Evolutionary conservation across 768 basidiomycete species (phyloP), one percentile per base, ranked within the genome.

Genomic region (Tulasnella sp.): DNA sequence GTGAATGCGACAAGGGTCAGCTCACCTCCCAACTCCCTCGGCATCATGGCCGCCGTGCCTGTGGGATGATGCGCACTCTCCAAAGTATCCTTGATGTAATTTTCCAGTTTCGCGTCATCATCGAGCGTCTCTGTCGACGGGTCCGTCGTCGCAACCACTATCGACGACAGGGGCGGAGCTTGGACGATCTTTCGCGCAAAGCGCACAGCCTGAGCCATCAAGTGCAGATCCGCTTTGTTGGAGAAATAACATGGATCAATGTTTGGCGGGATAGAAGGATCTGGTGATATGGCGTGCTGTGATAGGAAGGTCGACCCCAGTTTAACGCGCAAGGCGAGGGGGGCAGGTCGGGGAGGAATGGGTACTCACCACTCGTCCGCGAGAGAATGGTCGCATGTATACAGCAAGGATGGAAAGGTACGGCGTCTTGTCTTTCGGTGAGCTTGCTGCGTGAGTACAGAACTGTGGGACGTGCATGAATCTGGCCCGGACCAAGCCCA

Each of bases 341-440:
- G 11, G 41, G 41, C 19, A n/a, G 11, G 24, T n/a, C n/a, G n/a
- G n/a, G n/a, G n/a, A n/a, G n/a, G n/a, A n/a, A n/a, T 17, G 32
- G 10, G 23, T 21, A 17, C 51, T 42, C 5, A 70, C 63, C 42
- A 72, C 64, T 17, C 60, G 68, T 24, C 71, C 71, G 54, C 70
- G 62, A 11, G 70, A 64, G 53, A 64, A 64, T 44, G 65, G 62
- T 13, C 38, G 51, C 58, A 60, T 60, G 58, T 19, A 23, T 1
- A 60, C 29, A 23, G 58, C 4, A 10, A 60, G 30, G 29, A 60
- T 32, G 5, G 58, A 60, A n/a, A 60, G 24, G 30, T 60, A 60
- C 51, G 58, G 58, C 10, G 58, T 60, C 11, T 34, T 41, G 3
- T 24, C 26, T 38, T 60, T 51, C 9, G 48, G 51, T 21, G 19